Conservation (phyloP, 257 asterid species). For the Plantago elongata region DNA sequence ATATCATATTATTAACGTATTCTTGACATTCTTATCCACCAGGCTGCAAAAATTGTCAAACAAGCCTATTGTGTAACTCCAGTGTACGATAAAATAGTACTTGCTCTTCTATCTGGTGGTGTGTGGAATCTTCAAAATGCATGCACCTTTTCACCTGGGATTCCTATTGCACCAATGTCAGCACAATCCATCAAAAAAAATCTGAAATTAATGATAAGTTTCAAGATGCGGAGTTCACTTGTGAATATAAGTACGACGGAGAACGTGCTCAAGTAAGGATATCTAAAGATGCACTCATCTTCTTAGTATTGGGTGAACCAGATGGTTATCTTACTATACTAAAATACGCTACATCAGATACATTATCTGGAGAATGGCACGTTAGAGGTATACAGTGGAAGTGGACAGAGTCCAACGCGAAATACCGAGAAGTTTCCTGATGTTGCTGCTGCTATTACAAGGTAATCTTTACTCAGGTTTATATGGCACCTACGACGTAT, state of each 20-base stretch:
- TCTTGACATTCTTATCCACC: constrained; percentile 23
- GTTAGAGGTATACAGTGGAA: constrained; percentile 95
- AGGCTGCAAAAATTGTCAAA: constrained; percentile 92
- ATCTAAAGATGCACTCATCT: constrained; percentile 4
- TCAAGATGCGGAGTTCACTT: constrained; percentile 81
- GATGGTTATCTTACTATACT: constrained; percentile 14
- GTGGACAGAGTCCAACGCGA: constrained; percentile 48
- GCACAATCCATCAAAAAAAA: constrained; percentile 94
- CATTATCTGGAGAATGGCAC: constrained; percentile 80
- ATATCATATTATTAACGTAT: constrained; percentile 2
- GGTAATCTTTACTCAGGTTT: constrained; percentile 41
- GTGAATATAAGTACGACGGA: constrained; percentile 98
- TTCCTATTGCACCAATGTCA: constrained; percentile 94
- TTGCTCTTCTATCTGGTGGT: constrained; percentile 81
- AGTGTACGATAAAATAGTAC: constrained; percentile 74
- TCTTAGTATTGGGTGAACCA: constrained; percentile 1
- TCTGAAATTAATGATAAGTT: constrained; percentile 91
- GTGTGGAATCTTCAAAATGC: constrained; percentile 86
- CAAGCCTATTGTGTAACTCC: constrained; percentile 88
- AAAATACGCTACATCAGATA: constrained; percentile 43
- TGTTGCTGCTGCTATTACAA: constrained; percentile 64
- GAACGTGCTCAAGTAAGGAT: constrained; percentile 91
- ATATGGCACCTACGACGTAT: background rate
- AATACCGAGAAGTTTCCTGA: constrained; percentile 96
- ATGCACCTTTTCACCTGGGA: constrained; percentile 81